phyloP scores from a whole-genome alignment of 169 alveolate genomes.

The Cryptosporidium xiaoi region DNA sequence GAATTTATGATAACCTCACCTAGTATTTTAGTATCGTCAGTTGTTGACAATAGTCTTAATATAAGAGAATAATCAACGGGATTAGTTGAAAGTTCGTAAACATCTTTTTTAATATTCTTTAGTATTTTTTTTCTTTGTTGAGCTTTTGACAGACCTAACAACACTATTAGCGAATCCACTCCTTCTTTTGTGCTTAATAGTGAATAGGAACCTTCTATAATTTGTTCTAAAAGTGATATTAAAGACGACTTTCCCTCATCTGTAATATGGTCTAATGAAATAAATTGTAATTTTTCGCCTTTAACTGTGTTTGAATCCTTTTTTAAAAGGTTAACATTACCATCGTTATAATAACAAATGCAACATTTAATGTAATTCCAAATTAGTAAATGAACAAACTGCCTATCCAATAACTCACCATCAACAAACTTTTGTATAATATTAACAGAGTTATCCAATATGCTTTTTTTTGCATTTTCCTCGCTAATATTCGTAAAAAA shows the following conservation, averaged over 20 bases:
- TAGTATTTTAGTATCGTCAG: slow-evolving; percentile 65
- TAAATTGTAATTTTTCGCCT: not conserved
- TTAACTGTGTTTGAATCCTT: not conserved
- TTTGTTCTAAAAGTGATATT: slow-evolving; percentile 33
- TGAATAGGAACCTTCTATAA: slow-evolving; percentile 41
- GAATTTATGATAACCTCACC: slow-evolving; percentile 51
- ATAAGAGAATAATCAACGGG: slow-evolving; percentile 49
- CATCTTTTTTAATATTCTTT: slow-evolving; percentile 53
- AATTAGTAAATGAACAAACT: slow-evolving; percentile 53
- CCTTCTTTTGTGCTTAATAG: slow-evolving; percentile 69
- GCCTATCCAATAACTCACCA: slow-evolving; percentile 46
- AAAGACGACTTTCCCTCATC: slow-evolving; percentile 30
- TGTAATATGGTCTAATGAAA: slow-evolving; percentile 1
- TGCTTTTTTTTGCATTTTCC: slow-evolving; percentile 37
- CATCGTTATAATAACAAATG: slow-evolving; percentile 9
- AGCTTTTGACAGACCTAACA: slow-evolving; percentile 64
- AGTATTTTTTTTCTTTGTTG: slow-evolving; percentile 68
- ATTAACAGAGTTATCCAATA: slow-evolving; percentile 33
- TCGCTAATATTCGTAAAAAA: slow-evolving; percentile 9
- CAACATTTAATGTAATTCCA: slow-evolving; percentile 70
- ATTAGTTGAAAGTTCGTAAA: slow-evolving; percentile 13
- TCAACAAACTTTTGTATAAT: slow-evolving; percentile 62
- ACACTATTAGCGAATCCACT: slow-evolving; percentile 49
- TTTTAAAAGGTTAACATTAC: not conserved
- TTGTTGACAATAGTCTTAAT: slow-evolving; percentile 33